Evolutionary conservation across 2,329 filamentous ascomycete genomes (phyloP), one percentile per base, ranked within the genome.

Genomic region (Endoconidiophora laricicola): DNA sequence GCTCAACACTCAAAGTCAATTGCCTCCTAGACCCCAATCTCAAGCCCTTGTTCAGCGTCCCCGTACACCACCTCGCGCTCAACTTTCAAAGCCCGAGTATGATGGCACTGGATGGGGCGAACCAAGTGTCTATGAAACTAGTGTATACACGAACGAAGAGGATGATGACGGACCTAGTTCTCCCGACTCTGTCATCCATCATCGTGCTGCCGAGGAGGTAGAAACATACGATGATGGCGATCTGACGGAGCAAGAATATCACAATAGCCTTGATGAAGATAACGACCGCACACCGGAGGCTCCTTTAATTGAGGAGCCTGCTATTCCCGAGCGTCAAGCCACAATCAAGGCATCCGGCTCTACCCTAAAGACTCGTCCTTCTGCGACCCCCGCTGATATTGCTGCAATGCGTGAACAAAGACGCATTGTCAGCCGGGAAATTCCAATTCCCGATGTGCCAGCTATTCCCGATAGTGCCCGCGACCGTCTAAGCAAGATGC

Each of bases 281-380:
- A 3, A 38, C 9, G 48, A 48, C 7, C 51, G 41, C 1, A 48
- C 48, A 14, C 51, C 47, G 2, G 59, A 64, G 18, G 65, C 69
- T 1, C 66, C 71, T 6, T 67, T 72, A 7, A 60, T 62, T 10
- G 71, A 77, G 43, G 76, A 78, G 0, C 78, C 79, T 2, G 71
- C 71, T 36, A 78, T 96, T 52, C 87, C 90, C 1, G 87, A 94
- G 58, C 77, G 79, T 44, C 68, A 86, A 44, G 86, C 90, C 3
- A 95, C 90, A 0, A 88, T 96, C 66, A 91, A 90, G 63, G 83
- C 87, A 6, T 80, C 83, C 20, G 85, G 86, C 6, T 86, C 85
- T 9, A 86, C 81, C 63, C 73, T 96, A 39, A 95, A 94, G 70
- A 91, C 88, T 0, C 77, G 90, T 33, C 79, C 86, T 14, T 95